phyloP scores from a whole-genome alignment of 2,329 filamentous ascomycete genomes.

The Cadophora luteo-olivacea region DNA sequence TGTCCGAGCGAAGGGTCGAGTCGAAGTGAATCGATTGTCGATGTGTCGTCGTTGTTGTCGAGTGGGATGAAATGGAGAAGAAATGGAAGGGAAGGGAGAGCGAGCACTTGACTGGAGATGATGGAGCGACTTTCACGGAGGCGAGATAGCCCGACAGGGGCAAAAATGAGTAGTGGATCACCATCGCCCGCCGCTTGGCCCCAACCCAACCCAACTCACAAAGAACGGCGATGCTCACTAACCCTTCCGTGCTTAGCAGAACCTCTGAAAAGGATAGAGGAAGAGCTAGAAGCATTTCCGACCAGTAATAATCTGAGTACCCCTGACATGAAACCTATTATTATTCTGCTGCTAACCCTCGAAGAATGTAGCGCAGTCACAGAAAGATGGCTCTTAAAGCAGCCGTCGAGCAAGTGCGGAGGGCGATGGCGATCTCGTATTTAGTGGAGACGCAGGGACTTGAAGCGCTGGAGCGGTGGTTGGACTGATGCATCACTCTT shows the following conservation, averaged over 20 bases:
- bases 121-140: conserved; percentile 19
- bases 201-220: neutral
- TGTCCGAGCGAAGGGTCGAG: conserved; percentile 15
- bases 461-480: neutral
- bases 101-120: conserved; percentile 5
- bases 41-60: conserved; percentile 16
- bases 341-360: conserved; percentile 2
- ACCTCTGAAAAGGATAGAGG: neutral
- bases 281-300: neutral
- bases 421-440: conserved; percentile 16
- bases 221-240: conserved; percentile 1
- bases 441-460: neutral
- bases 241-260: conserved; percentile 1
- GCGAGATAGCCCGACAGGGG: conserved; percentile 14
- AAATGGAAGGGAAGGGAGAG: neutral
- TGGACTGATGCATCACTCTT: neutral
- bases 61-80: conserved; percentile 13
- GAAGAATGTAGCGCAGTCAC: neutral
- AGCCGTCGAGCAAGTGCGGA: neutral
- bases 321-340: conserved; percentile 9
- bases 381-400: conserved; percentile 5
- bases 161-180: neutral
- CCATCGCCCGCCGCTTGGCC: conserved; percentile 8
- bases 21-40: conserved; percentile 19
- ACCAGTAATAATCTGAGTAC: neutral